Conservation (phyloP, 176 grass and related monocot genomes). For the Elymus sibiricus region DNA sequence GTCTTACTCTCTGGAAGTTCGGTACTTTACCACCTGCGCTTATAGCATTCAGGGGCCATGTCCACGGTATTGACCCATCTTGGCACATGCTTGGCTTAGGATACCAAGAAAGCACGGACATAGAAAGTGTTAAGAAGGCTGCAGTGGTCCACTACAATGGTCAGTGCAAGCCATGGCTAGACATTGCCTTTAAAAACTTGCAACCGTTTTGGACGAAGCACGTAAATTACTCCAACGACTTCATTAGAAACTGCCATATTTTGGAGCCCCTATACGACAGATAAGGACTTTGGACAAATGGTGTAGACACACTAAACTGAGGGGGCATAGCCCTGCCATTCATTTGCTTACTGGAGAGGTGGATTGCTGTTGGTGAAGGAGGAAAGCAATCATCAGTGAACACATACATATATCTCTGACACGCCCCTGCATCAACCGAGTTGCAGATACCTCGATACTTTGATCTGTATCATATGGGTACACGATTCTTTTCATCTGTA, state of each 20-base stretch:
- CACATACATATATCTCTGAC: conserved; percentile 22
- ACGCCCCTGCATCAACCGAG: conserved; percentile 13
- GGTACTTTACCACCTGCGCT: conserved; percentile 84
- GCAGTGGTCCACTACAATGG: conserved; percentile 90
- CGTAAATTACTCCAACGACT: conserved; percentile 83
- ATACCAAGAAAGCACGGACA: conserved; percentile 79
- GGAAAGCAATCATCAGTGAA: conserved; percentile 26
- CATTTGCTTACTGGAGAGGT: conserved; percentile 26
- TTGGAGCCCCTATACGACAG: conserved; percentile 52
- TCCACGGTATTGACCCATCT: conserved; percentile 70
- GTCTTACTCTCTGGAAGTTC: conserved; percentile 89
- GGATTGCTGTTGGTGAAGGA: conserved; percentile 12
- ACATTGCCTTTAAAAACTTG: conserved; percentile 82
- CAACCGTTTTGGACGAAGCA: conserved; percentile 84
- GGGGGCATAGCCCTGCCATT: neutral
- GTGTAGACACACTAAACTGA: conserved; percentile 2
- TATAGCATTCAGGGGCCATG: conserved; percentile 85
- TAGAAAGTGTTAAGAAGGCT: conserved; percentile 58
- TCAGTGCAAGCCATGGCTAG: conserved; percentile 90
- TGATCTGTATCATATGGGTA: conserved; percentile 57
- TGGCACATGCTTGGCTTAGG: conserved; percentile 93
- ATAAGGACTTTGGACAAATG: conserved; percentile 25
- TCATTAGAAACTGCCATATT: conserved; percentile 82
- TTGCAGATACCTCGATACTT: conserved; percentile 33
- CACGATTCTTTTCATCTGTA: conserved; percentile 66